Evolutionary conservation across 345 rosid genomes (phyloP), one percentile per base, ranked within the genome.

Genomic region (Salix purpurea): DNA sequence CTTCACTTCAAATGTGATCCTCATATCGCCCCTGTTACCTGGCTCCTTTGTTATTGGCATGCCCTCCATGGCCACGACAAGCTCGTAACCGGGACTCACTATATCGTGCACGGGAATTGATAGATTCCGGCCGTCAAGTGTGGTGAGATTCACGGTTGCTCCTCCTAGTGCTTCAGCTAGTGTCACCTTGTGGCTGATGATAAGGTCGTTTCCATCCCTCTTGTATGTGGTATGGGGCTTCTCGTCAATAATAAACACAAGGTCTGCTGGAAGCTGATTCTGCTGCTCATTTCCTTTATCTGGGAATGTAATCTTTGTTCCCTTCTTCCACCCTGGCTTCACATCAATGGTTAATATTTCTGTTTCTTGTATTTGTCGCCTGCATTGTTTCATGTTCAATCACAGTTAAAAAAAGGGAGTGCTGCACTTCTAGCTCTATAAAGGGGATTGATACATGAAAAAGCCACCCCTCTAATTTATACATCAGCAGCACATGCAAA

Each of bases 271-370:
- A 42, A 91, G 90, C 37, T 90, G 99, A 80, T 91, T 90, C 69
- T 88, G 84, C 87, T 87, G 97, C 84, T 96, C 98, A 8, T 96
- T 96, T 34, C 98, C 99, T 81, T 96, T 96, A 62, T 93, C 98
- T 0, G 92, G 93, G 84, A 96, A 96, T 11, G 93, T 93, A 37
- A 96, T 86, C 88, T 96, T 96, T 2, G 99, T 96, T 40, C 99
- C 98, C 79, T 89, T 94, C 87, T 96, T 96, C 99, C 98, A 93
- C 39, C 99, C 97, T 0, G 97, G 99, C 84, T 96, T 93, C 78
- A 96, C 97, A 44, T 85, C 96, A 52, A 93, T 93, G 6, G 93
- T 91, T 61, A 96, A 62, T 65, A 93, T 91, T 88, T 96, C 99
- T 12, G 94, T 86, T 76, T 96, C 96, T 52, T 85, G 89, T 2